These are phyloP conservation scores for Xanthoconium separans DNA, from an alignment of 1,284 basidiomycete genomes.

Conservation along the genomic window DNA sequence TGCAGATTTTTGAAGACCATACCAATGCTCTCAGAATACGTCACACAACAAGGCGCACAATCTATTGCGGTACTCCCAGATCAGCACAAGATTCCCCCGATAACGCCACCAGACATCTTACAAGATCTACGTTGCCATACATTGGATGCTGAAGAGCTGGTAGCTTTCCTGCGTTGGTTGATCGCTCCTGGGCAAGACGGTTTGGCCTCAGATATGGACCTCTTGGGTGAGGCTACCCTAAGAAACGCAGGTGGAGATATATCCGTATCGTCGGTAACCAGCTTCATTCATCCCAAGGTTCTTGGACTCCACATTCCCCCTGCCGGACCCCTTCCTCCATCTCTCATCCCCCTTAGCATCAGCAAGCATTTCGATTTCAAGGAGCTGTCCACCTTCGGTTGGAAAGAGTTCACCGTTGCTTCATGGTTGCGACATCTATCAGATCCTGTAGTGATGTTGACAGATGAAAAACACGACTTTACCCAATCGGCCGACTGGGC, in stretches of 20 bases:
- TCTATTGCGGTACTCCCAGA: background rate
- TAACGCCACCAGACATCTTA: background rate
- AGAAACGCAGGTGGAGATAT: background rate
- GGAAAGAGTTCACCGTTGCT: constrained; percentile 1
- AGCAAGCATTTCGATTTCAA: background rate
- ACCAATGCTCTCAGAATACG: background rate
- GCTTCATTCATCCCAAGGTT: background rate
- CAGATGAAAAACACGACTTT: background rate
- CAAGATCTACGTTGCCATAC: background rate
- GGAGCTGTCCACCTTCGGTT: background rate
- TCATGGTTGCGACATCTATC: constrained; percentile 1
- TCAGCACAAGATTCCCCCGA: background rate
- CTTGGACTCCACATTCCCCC: constrained; percentile 1
- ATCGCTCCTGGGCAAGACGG: background rate
- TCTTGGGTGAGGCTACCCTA: background rate
- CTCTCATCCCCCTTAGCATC: background rate
- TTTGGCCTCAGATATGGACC: background rate
- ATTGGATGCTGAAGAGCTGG: background rate
- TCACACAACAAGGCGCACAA: background rate
- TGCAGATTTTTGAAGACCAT: background rate
- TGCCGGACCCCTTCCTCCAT: constrained; percentile 1
- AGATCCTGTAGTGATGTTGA: background rate
- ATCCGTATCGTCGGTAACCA: background rate
- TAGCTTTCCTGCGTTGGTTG: background rate
- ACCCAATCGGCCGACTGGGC: background rate